These are phyloP conservation scores for Kuraishia piskuri DNA, from an alignment of 805 yeast genomes.

Conservation along the genomic window DNA sequence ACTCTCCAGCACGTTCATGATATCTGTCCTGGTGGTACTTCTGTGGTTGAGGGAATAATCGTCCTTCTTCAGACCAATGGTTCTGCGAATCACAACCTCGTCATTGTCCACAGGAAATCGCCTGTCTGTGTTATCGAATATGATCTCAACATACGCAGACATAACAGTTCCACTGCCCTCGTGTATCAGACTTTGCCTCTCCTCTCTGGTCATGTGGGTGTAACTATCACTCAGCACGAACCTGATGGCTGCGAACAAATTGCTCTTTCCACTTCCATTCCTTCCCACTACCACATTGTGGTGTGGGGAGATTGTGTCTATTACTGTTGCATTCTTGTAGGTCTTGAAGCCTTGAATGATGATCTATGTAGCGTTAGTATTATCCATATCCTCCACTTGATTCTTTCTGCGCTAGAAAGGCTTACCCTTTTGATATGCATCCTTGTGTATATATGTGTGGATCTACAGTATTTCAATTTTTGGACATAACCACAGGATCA, in stretches of 20 bases:
- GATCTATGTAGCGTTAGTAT: slow-evolving; percentile 27
- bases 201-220: slow-evolving; percentile 75
- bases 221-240: slow-evolving; percentile 89
- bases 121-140: slow-evolving; percentile 72
- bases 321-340: slow-evolving; percentile 72
- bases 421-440: slow-evolving; percentile 23
- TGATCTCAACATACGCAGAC: slow-evolving; percentile 89
- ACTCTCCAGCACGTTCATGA: slow-evolving; percentile 74
- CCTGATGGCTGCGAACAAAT: slow-evolving; percentile 89
- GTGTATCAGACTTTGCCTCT: slow-evolving; percentile 78
- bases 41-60: slow-evolving; percentile 80
- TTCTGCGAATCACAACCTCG: slow-evolving; percentile 72
- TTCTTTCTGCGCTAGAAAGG: neutral
- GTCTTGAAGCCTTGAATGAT: slow-evolving; percentile 91
- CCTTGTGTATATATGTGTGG: neutral
- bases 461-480: neutral
- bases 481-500: neutral
- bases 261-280: slow-evolving; percentile 96
- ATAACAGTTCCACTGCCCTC: slow-evolving; percentile 87
- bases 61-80: slow-evolving; percentile 89
- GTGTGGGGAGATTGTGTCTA: slow-evolving; percentile 70
- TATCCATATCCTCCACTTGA: neutral
- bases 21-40: slow-evolving; percentile 70
- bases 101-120: slow-evolving; percentile 63
- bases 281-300: slow-evolving; percentile 86